A percentile compares a stretch with the other conserved stretches of the same genome.
These are phyloP conservation scores for Echinochloa phyllopogon DNA, from an alignment of 176 grass and related monocot species.

Conservation along the genomic window DNA sequence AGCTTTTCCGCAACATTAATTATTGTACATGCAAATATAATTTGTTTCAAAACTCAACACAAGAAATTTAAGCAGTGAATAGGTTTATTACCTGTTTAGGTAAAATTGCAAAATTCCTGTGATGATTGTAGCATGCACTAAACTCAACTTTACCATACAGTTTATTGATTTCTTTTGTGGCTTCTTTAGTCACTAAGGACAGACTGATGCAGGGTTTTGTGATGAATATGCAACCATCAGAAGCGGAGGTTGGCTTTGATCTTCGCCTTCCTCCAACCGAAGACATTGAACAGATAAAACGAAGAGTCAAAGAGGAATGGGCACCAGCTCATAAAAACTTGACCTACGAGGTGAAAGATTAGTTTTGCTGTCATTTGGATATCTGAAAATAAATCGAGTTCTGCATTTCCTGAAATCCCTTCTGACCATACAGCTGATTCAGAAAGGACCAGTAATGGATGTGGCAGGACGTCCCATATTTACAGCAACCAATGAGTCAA, in stretches of 20 bases:
- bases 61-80: background rate
- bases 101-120: background rate
- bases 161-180: slow-evolving; percentile 1
- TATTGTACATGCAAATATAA: background rate
- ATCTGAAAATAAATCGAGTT: background rate
- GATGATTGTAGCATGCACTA: background rate
- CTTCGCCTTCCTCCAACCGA: slow-evolving; percentile 80
- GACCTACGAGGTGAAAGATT: slow-evolving; percentile 68
- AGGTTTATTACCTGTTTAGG: background rate
- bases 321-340: slow-evolving; percentile 83
- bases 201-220: slow-evolving; percentile 78
- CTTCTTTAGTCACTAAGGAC: slow-evolving; percentile 27
- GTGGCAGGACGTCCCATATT: slow-evolving; percentile 50
- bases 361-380: background rate
- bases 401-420: background rate
- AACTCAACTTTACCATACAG: background rate
- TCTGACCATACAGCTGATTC: slow-evolving; percentile 50
- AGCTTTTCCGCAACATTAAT: background rate
- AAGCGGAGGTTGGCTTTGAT: slow-evolving; percentile 97
- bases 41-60: background rate
- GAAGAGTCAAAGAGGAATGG: slow-evolving; percentile 89
- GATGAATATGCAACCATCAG: slow-evolving; percentile 99
- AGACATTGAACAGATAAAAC: slow-evolving; percentile 70
- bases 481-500: slow-evolving; percentile 81
- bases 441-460: slow-evolving; percentile 60